These are phyloP conservation scores for Dipteronia dyeriana DNA, from an alignment of 345 rosid genomes.

Conservation along the genomic window DNA sequence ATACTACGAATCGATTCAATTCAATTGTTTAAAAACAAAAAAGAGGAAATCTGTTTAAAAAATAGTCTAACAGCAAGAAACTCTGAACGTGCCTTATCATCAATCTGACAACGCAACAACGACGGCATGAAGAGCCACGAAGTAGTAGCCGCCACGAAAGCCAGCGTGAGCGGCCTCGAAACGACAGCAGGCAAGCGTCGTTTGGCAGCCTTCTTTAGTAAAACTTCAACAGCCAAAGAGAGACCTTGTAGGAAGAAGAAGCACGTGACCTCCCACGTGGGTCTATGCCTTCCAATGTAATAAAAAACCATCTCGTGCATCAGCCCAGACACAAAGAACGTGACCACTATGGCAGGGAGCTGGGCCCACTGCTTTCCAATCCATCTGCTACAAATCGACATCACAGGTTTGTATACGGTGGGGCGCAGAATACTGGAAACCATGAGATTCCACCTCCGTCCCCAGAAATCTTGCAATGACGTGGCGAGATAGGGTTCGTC, in stretches of 20 bases:
- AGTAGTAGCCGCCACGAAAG: background rate
- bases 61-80: background rate
- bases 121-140: background rate
- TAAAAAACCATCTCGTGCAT: constrained; percentile 64
- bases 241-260: constrained; percentile 62
- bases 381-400: background rate
- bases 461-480: constrained; percentile 82
- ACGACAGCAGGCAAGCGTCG: background rate
- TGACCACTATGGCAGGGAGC: constrained; percentile 35
- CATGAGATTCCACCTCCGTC: constrained; percentile 73
- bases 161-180: background rate
- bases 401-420: constrained; percentile 49
- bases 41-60: too few species aligned
- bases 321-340: constrained; percentile 48
- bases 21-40: background rate
- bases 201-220: background rate
- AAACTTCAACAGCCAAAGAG: constrained; percentile 22
- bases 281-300: constrained; percentile 34
- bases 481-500: constrained; percentile 61
- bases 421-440: constrained; percentile 50
- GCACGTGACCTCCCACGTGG: constrained; percentile 76
- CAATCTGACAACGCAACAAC: background rate
- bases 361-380: constrained; percentile 32
- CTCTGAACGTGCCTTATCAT: background rate
- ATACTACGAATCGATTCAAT: too few species aligned